Evolutionary conservation across 129 eudicot genomes (phyloP).

Genomic region (Lactuca sativa): DNA sequence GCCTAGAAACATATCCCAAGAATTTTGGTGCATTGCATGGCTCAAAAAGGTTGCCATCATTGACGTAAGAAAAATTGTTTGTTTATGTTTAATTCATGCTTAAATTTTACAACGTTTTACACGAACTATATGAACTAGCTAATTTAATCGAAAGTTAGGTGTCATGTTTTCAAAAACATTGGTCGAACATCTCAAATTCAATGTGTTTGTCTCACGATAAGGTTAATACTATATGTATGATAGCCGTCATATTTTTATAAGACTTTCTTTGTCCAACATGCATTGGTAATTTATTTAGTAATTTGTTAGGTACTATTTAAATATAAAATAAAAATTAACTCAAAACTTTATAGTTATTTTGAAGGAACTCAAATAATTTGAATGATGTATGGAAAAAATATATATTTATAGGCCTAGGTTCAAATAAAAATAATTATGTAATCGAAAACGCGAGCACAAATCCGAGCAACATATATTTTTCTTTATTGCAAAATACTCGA

Average conservation of each 20-base stretch:
- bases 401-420: no score
- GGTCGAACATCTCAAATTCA: no score
- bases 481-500: no score
- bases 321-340: no score
- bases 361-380: no score
- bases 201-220: no score
- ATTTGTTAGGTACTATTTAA: background rate
- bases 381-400: no score
- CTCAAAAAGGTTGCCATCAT: slow-evolving; percentile 28
- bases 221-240: background rate
- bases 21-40: slow-evolving; percentile 19
- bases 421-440: no score
- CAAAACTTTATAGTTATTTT: background rate
- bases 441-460: no score
- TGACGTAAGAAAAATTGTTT: slow-evolving; percentile 9
- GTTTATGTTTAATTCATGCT: slow-evolving; percentile 19
- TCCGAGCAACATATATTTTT: no score
- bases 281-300: background rate
- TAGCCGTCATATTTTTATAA: no score
- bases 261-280: background rate
- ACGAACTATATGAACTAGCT: no score
- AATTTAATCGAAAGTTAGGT: background rate
- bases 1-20: slow-evolving; percentile 23
- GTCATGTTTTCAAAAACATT: background rate
- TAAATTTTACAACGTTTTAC: background rate